Evolutionary conservation across 1,284 basidiomycete species (phyloP).

Genomic region (Papiliotrema nemorosa): DNA sequence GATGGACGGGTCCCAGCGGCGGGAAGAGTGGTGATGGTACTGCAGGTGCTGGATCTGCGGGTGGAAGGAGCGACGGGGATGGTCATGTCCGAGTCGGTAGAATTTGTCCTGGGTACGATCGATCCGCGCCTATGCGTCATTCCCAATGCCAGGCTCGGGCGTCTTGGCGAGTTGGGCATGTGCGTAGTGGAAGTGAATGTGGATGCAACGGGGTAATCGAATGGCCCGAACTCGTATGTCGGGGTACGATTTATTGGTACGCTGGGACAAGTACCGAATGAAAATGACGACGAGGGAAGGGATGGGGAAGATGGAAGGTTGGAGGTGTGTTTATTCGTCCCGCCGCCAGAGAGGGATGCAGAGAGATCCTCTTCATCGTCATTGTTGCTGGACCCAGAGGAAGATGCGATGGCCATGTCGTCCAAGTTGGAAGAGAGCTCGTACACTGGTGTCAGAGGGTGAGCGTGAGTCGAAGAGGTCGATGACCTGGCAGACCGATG

Average conservation of each 20-base stretch:
- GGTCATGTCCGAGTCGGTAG: background rate
- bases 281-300: slow-evolving; percentile 1
- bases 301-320: background rate
- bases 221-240: slow-evolving; percentile 24
- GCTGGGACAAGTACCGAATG: slow-evolving; percentile 12
- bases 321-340: background rate
- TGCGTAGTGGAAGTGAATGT: background rate
- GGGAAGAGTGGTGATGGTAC: slow-evolving; percentile 9
- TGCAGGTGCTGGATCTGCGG: slow-evolving; percentile 6
- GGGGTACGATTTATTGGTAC: slow-evolving; percentile 16
- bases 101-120: background rate
- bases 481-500: background rate
- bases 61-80: slow-evolving; percentile 4
- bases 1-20: slow-evolving; percentile 1
- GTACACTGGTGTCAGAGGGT: slow-evolving; percentile 2
- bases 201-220: slow-evolving; percentile 21
- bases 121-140: slow-evolving; percentile 5
- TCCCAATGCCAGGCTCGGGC: background rate
- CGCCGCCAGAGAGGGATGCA: background rate
- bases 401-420: background rate
- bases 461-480: background rate
- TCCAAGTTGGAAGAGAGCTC: background rate
- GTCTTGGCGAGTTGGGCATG: slow-evolving; percentile 1
- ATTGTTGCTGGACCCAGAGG: background rate
- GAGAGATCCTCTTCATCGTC: background rate